Evolutionary conservation across 352 stramenopile species (phyloP).

Genomic region (Detonula confervacea): DNA sequence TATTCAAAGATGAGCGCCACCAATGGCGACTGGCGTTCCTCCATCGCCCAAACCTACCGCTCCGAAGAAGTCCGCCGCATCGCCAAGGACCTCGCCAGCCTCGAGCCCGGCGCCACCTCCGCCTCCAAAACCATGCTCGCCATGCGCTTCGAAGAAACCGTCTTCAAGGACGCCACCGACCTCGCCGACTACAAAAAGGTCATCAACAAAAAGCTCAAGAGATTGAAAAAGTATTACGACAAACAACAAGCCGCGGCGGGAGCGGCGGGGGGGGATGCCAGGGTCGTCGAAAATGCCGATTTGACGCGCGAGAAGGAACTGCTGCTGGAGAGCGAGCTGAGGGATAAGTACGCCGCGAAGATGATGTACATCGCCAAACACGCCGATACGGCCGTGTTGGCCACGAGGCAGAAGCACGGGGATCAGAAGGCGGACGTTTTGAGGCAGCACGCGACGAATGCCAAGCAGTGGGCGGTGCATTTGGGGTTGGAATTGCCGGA

Average conservation of each 20-base stretch:
- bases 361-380: constrained; percentile 71
- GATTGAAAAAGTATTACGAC: constrained; percentile 74
- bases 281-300: neutral
- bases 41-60: constrained; percentile 69
- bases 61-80: constrained; percentile 74
- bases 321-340: constrained; percentile 51
- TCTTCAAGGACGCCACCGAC: constrained; percentile 64
- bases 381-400: constrained; percentile 46
- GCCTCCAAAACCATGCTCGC: constrained; percentile 75
- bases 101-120: constrained; percentile 69
- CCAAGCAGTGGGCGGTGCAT: constrained; percentile 52
- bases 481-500: constrained; percentile 49
- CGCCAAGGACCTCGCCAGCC: constrained; percentile 66
- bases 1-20: neutral
- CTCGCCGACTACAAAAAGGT: constrained; percentile 76
- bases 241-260: constrained; percentile 30
- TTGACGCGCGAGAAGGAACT: constrained; percentile 43
- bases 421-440: constrained; percentile 57
- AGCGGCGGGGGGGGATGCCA: constrained; percentile 1
- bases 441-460: constrained; percentile 58
- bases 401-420: constrained; percentile 32
- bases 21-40: constrained; percentile 52
- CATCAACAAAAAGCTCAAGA: constrained; percentile 75
- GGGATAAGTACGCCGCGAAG: constrained; percentile 56
- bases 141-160: constrained; percentile 75